These are phyloP conservation scores for Penicillium daleae DNA, from an alignment of 495 filamentous ascomycete genomes.

Conservation along the genomic window DNA sequence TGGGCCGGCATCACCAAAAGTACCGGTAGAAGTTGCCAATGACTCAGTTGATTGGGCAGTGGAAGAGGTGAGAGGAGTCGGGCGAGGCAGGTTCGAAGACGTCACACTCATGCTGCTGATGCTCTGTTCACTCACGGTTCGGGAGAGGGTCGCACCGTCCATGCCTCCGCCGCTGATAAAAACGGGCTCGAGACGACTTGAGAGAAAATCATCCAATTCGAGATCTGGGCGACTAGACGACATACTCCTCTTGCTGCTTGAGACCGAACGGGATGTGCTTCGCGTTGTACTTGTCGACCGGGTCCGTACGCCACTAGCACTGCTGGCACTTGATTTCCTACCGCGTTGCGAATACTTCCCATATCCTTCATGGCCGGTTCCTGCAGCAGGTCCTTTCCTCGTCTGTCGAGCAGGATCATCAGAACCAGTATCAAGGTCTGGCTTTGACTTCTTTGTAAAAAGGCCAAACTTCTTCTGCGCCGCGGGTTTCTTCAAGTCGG, in stretches of 20 bases:
- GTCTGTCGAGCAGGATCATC: slow-evolving; percentile 57
- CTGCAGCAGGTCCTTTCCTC: slow-evolving; percentile 85
- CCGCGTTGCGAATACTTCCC: slow-evolving; percentile 67
- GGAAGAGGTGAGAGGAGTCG: slow-evolving; percentile 24
- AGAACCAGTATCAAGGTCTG: slow-evolving; percentile 55
- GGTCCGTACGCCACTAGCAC: slow-evolving; percentile 46
- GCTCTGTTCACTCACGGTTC: slow-evolving; percentile 69
- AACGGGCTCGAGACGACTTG: slow-evolving; percentile 82
- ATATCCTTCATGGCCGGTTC: slow-evolving; percentile 96
- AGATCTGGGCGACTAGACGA: slow-evolving; percentile 52
- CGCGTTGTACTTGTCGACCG: slow-evolving; percentile 61
- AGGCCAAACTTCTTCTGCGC: slow-evolving; percentile 69
- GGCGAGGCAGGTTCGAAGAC: slow-evolving; percentile 39
- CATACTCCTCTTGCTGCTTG: slow-evolving; percentile 58
- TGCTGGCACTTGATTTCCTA: slow-evolving; percentile 53
- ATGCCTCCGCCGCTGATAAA: slow-evolving; percentile 76
- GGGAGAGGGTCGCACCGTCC: slow-evolving; percentile 53
- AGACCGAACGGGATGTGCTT: slow-evolving; percentile 49
- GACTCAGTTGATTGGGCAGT: slow-evolving; percentile 42
- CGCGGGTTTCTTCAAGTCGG: slow-evolving; percentile 32
- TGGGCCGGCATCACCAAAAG: slow-evolving; percentile 19
- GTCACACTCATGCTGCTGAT: slow-evolving; percentile 55
- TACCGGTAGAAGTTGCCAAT: slow-evolving; percentile 33
- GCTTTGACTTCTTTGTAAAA: slow-evolving; percentile 74
- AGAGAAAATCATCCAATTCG: slow-evolving; percentile 69